Percentiles rank a stretch among this genome's conserved stretches.
Conservation (phyloP, 768 basidiomycete species). For the Kwoniella pini region DNA sequence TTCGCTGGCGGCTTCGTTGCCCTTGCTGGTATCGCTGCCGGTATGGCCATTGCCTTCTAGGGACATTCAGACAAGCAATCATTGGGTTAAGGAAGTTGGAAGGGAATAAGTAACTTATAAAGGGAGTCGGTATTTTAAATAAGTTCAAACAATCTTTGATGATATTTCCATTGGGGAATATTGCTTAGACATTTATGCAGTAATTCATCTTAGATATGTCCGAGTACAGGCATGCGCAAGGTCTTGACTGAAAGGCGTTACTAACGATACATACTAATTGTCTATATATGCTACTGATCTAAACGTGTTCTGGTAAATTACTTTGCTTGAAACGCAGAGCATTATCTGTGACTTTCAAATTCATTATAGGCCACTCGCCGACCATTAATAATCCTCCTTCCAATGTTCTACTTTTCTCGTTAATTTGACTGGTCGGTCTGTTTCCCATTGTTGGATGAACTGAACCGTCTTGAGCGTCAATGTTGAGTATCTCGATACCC, state of each 20-base stretch:
- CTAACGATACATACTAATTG: background rate
- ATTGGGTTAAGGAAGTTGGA: background rate
- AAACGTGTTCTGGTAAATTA: background rate
- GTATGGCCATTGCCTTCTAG: constrained; percentile 14
- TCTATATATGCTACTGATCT: background rate
- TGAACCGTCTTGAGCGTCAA: constrained; percentile 16
- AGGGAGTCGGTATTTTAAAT: no score
- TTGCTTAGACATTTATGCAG: no score
- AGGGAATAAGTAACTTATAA: no score
- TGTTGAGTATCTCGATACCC: constrained; percentile 13
- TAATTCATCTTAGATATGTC: no score
- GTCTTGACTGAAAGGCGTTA: no score
- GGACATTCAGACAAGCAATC: background rate
- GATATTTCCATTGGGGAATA: no score
- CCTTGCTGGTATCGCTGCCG: constrained; percentile 10
- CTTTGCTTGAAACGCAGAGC: background rate
- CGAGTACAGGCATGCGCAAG: background rate
- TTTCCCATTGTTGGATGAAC: background rate
- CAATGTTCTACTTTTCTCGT: background rate
- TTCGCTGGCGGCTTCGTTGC: constrained; percentile 16
- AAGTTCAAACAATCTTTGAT: no score
- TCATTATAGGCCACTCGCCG: constrained; percentile 36
- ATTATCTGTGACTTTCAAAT: constrained; percentile 34
- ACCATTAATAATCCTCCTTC: constrained; percentile 22
- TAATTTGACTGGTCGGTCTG: background rate